Conservation (phyloP, 2,329 filamentous ascomycete species). For the Lachnellula occidentalis region DNA sequence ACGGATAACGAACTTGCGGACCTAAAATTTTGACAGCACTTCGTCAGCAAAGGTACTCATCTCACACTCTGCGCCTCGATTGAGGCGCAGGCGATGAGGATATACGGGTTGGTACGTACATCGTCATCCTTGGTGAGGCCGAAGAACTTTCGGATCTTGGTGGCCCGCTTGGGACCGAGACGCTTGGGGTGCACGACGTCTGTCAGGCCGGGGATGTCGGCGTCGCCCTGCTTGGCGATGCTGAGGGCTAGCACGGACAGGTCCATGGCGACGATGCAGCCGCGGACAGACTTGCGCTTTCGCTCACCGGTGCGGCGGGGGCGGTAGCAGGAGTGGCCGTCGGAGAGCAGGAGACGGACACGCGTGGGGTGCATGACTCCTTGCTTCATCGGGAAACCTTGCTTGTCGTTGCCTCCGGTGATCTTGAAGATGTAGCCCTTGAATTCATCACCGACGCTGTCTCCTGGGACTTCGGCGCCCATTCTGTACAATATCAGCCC, state of each 20-base stretch:
- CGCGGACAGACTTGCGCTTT: constrained; percentile 98
- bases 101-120: constrained; percentile 65
- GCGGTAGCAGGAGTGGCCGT: constrained; percentile 99
- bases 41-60: constrained; percentile 28
- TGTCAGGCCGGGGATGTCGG: constrained; percentile 91
- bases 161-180: constrained; percentile 98
- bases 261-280: constrained; percentile 97
- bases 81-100: constrained; percentile 59
- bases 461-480: constrained; percentile 87
- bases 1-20: constrained; percentile 99
- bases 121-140: constrained; percentile 99
- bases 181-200: constrained; percentile 98
- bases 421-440: constrained; percentile 99
- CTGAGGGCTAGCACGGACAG: constrained; percentile 89
- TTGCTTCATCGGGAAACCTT: constrained; percentile 99
- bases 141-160: constrained; percentile 99
- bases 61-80: constrained; percentile 60
- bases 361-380: constrained; percentile 98
- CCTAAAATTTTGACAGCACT: constrained; percentile 47
- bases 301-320: constrained; percentile 96
- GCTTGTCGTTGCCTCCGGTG: constrained; percentile 99
- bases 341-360: constrained; percentile 92
- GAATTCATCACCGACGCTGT: constrained; percentile 97
- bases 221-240: constrained; percentile 97
- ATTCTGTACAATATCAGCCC: constrained; percentile 47